These are phyloP conservation scores for Orbilia brochopaga DNA, from an alignment of 2,329 filamentous ascomycete species.

Conservation along the genomic window DNA sequence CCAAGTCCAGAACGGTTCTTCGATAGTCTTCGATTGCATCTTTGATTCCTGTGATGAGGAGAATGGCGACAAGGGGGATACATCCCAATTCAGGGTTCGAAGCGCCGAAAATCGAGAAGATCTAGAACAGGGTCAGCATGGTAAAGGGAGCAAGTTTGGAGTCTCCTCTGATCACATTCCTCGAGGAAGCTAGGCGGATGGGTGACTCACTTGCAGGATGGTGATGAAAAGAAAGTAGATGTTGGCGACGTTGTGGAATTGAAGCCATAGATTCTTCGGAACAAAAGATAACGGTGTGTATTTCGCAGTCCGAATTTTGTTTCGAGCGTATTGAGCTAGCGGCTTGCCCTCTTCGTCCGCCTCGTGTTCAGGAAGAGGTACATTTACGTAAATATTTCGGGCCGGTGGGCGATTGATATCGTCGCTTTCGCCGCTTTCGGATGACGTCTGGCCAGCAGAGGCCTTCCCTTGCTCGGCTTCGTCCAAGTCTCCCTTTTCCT, in stretches of 20 bases:
- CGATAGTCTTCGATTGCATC: conserved; percentile 96
- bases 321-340: conserved; percentile 73
- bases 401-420: conserved; percentile 52
- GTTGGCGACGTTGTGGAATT: conserved; percentile 98
- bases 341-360: conserved; percentile 82
- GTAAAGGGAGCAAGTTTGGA: conserved; percentile 3
- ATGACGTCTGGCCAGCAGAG: conserved; percentile 33
- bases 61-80: conserved; percentile 90
- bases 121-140: conserved; percentile 63
- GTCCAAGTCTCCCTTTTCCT: conserved; percentile 28
- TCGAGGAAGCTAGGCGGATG: too few species aligned
- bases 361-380: conserved; percentile 74
- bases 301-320: conserved; percentile 97
- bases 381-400: conserved; percentile 81
- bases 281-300: conserved; percentile 95
- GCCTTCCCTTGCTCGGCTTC: conserved; percentile 43
- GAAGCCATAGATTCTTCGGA: conserved; percentile 95
- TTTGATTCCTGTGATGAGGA: conserved; percentile 86
- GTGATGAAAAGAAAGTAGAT: conserved; percentile 97
- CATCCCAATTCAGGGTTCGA: conserved; percentile 87
- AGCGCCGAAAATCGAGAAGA: conserved; percentile 94
- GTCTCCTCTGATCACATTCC: too few species aligned
- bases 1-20: conserved; percentile 85
- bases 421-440: conserved; percentile 43
- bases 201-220: conserved; percentile 80